Base-by-base conservation (phyloP, 805 yeast genomes). In the Candida ficus region DNA sequence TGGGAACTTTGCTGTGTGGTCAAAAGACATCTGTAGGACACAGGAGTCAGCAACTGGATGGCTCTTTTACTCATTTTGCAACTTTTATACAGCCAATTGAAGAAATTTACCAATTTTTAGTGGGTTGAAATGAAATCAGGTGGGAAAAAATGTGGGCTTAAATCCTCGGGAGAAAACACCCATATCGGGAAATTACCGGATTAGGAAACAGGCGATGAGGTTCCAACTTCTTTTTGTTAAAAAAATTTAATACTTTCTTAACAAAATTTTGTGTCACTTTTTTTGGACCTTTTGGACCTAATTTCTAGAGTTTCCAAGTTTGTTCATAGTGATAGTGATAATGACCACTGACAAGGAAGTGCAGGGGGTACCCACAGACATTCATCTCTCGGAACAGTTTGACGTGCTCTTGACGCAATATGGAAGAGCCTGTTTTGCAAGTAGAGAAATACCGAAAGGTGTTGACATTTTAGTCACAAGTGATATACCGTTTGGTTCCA, bases 361-460 rank as follows among this genome's bases (percentile, higher is more conserved):
- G 1, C 4, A 7, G 30, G 32, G 37, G 7, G 11, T 6, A 17
- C 22, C 17, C 9, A 26, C 37, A 16, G 39, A 35, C 9, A 54
- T 56, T 17, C 12, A 13, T 3, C 27, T 66, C 2, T 66, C 71
- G 0, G 57, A 58, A 1, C 44, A 36, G 13, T 69, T 70, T 44
- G 52, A 49, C 6, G 65, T 71, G 2, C 44, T 50, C 4, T 54
- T 60, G 29, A 75, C 81, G 4, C 55, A 58, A 30, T 73, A 71
- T 28, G 83, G 84, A n/a, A 63, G 85, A 41, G 85, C 84, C 1
- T 77, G 82, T 48, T 79, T 74, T 53, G 73, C 84, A 9, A 47
- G 42, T 0, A 22, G 26, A 2, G 43, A 52, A n/a, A 70, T 80
- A 12, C 58, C 67, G 12, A 49, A 55, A 26, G 74, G 66, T 8